Conservation (phyloP, 768 basidiomycete genomes). For the Amanita exitialis region DNA sequence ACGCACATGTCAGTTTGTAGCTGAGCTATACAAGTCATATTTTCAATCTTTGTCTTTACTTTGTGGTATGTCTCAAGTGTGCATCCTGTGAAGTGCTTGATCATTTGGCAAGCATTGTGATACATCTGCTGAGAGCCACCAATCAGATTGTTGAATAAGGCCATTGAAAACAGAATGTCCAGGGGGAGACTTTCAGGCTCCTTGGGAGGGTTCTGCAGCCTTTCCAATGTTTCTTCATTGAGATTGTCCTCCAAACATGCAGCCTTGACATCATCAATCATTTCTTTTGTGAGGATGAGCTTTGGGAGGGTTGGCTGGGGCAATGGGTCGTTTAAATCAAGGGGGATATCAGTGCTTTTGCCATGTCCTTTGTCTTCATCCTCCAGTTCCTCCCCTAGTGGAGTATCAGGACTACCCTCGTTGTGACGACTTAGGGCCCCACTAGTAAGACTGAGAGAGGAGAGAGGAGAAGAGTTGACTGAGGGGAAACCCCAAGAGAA, state of each 20-base stretch:
- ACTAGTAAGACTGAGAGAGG: no score
- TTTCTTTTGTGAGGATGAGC: constrained; percentile 1
- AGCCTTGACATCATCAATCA: not conserved
- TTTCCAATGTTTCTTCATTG: not conserved
- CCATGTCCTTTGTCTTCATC: not conserved
- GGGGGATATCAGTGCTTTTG: not conserved
- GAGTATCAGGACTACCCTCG: no score
- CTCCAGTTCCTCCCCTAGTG: not conserved
- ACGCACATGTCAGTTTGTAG: constrained; percentile 1
- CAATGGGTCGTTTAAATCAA: not conserved
- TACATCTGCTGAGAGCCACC: constrained; percentile 5
- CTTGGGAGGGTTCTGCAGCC: constrained; percentile 1
- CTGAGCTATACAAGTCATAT: not conserved
- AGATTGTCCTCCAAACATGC: not conserved
- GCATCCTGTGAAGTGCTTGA: not conserved
- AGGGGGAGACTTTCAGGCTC: not conserved
- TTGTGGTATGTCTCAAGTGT: not conserved
- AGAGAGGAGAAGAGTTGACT: no score
- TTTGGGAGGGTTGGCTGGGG: constrained; percentile 3
- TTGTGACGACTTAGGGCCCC: no score
- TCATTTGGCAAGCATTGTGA: not conserved
- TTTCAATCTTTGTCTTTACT: not conserved
- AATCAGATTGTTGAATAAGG: not conserved
- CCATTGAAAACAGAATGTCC: not conserved
- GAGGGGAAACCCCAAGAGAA: no score